These are phyloP conservation scores for Vanilla planifolia DNA, from an alignment of 106 monocot species.

Conservation along the genomic window DNA sequence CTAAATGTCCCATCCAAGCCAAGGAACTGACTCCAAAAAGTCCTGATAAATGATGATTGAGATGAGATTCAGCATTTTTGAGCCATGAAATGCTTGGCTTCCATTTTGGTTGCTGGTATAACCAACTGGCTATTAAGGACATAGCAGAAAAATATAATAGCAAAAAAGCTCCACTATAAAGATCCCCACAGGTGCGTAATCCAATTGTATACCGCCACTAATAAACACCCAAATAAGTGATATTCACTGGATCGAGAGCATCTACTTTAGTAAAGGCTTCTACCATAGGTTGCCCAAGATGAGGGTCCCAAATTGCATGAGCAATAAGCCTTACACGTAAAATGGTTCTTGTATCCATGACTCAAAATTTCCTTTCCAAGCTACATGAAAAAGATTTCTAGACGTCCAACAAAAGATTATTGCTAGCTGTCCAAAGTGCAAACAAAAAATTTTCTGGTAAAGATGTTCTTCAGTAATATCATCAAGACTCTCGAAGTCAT, in stretches of 20 bases:
- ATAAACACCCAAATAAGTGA: too few species aligned
- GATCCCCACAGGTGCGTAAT: too few species aligned
- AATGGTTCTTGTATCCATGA: too few species aligned
- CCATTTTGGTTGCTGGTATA: not conserved
- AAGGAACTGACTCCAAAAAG: conserved; percentile 6
- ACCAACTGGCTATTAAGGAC: conserved; percentile 3
- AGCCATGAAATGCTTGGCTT: not conserved
- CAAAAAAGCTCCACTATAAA: not conserved
- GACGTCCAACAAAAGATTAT: too few species aligned
- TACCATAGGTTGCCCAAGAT: conserved; percentile 4
- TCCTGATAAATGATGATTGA: conserved; percentile 6
- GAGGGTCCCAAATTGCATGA: conserved; percentile 10
- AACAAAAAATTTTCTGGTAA: too few species aligned
- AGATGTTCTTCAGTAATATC: too few species aligned
- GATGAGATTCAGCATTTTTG: conserved; percentile 4
- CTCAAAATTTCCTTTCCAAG: too few species aligned
- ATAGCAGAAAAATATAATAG: conserved; percentile 6
- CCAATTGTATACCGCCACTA: too few species aligned
- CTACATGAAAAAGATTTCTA: too few species aligned
- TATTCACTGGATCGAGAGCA: conserved; percentile 1
- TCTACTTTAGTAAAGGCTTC: conserved; percentile 15
- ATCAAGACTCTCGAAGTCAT: too few species aligned
- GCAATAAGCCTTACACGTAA: conserved; percentile 12
- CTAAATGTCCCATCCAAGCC: not conserved
- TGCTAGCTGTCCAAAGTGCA: too few species aligned